Evolutionary conservation across 441 rosid genomes (phyloP).

Genomic region (Codiaeum variegatum): DNA sequence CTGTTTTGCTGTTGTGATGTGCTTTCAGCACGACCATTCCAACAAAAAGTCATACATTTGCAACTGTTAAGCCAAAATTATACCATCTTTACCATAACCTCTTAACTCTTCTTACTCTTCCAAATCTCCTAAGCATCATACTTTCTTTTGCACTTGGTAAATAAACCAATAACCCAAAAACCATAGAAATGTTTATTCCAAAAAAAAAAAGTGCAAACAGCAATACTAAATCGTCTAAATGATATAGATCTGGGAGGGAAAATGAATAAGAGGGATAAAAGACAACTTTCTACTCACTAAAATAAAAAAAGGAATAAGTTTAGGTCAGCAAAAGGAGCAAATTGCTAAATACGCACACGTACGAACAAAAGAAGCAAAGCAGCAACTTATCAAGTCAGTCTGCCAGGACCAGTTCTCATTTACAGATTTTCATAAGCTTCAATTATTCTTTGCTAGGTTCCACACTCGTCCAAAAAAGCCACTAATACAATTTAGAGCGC

Average conservation of each 20-base stretch:
- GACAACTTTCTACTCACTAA: not conserved
- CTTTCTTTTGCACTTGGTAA: not conserved
- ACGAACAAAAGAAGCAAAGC: not conserved
- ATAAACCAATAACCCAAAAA: not conserved
- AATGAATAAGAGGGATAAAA: not conserved
- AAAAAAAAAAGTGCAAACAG: not conserved
- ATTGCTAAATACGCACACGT: not conserved
- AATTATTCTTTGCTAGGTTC: not conserved
- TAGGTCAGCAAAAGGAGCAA: not conserved
- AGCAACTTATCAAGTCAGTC: not conserved
- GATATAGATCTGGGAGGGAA: not conserved
- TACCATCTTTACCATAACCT: not conserved
- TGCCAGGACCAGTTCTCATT: not conserved
- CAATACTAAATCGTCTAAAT: not conserved
- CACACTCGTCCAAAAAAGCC: not conserved
- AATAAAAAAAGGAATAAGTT: not conserved
- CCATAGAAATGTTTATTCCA: not conserved
- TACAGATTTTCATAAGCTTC: not conserved
- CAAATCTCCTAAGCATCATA: not conserved
- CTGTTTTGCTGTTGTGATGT: no score
- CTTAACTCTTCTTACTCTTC: not conserved
- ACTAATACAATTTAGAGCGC: not conserved
- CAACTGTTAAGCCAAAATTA: no score
- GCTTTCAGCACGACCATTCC: no score
- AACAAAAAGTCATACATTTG: no score